These are phyloP conservation scores for Phaeosphaeriaceae sp. DNA, from an alignment of 2,329 filamentous ascomycete genomes.

Conservation along the genomic window DNA sequence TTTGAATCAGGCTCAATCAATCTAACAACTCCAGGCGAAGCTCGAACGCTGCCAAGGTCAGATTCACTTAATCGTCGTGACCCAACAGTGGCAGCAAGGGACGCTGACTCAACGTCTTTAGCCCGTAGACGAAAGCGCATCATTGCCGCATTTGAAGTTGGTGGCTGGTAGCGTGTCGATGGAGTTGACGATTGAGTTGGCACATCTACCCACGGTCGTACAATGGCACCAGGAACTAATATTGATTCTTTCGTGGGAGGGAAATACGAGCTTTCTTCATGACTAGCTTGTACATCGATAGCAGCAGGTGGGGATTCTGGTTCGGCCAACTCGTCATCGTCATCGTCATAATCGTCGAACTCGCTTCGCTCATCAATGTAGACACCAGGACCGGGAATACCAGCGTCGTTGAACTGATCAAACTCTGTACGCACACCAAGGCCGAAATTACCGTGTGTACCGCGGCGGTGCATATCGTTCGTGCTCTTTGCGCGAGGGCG, in stretches of 20 bases:
- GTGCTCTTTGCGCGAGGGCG: constrained; percentile 58
- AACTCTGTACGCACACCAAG: constrained; percentile 43
- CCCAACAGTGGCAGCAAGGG: constrained; percentile 71
- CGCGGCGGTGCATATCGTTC: constrained; percentile 45
- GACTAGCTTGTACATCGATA: constrained; percentile 34
- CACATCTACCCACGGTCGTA: constrained; percentile 59
- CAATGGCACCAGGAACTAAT: constrained; percentile 26
- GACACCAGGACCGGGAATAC: constrained; percentile 60
- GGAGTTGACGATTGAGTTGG: constrained; percentile 42
- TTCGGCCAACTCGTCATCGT: constrained; percentile 37
- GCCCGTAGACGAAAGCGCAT: constrained; percentile 57
- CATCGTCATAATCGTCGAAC: constrained; percentile 44
- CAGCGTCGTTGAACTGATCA: constrained; percentile 43
- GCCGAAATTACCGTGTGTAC: constrained; percentile 28
- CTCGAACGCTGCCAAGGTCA: constrained; percentile 66
- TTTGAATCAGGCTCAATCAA: constrained; percentile 58
- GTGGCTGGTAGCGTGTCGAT: constrained; percentile 54
- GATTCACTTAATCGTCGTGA: constrained; percentile 69
- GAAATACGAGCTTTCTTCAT: constrained; percentile 41
- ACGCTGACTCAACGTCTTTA: constrained; percentile 60
- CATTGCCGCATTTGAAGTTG: constrained; percentile 62
- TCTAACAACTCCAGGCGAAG: constrained; percentile 67
- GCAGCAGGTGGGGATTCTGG: constrained; percentile 46
- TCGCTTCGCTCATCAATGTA: constrained; percentile 49
- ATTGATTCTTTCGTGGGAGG: constrained; percentile 30